A percentile compares a stretch with the other conserved stretches of the same genome.
phyloP scores from a whole-genome alignment of 2,329 filamentous ascomycete species.

The Talaromyces islandicus region DNA sequence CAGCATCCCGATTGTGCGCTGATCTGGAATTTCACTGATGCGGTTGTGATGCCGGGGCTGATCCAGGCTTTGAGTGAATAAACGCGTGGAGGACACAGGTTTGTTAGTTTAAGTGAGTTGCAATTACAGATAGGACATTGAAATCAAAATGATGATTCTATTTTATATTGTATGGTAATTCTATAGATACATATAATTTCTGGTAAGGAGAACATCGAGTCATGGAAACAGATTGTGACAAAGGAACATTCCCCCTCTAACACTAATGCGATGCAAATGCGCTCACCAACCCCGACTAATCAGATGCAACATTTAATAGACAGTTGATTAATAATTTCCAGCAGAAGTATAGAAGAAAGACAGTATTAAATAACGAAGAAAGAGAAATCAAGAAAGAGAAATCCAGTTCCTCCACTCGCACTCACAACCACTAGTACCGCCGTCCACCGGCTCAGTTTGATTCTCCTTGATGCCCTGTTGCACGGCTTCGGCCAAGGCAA shows the following conservation, averaged over 20 bases:
- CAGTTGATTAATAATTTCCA: not conserved
- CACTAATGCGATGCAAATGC: not conserved
- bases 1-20: conserved; percentile 16
- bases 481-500: conserved; percentile 20
- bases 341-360: not conserved
- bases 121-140: not conserved
- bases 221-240: not conserved
- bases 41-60: not conserved
- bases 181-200: not conserved
- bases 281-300: not conserved
- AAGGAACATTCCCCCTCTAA: not conserved
- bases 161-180: not conserved
- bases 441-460: conserved; percentile 42
- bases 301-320: not conserved
- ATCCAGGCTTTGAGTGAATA: not conserved
- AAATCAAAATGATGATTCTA: not conserved
- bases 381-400: not conserved
- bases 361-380: not conserved
- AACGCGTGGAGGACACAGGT: not conserved
- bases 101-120: not conserved
- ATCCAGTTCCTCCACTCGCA: conserved; percentile 14
- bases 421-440: conserved; percentile 47
- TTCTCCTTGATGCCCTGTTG: not conserved
- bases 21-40: conserved; percentile 16
- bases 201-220: not conserved